phyloP scores from a whole-genome alignment of 2,329 filamentous ascomycete species.

The Claviceps sp. region DNA sequence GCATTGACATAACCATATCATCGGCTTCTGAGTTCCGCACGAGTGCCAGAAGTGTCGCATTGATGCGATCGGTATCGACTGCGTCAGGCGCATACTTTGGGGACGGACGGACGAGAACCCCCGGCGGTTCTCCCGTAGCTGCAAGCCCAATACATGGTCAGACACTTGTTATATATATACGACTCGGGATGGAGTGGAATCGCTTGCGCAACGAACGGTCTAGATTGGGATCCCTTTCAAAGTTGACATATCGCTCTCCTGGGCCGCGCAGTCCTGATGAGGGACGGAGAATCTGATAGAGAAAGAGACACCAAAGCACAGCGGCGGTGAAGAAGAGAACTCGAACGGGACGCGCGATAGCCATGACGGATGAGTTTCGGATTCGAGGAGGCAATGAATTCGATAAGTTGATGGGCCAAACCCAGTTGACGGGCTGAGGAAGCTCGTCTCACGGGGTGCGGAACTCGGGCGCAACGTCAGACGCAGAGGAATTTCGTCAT shows the following conservation, averaged over 20 bases:
- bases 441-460: not conserved
- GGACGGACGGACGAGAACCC: slow-evolving; percentile 57
- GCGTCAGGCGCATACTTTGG: slow-evolving; percentile 68
- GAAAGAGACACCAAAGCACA: slow-evolving; percentile 63
- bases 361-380: slow-evolving; percentile 41
- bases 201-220: slow-evolving; percentile 51
- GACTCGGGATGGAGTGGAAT: not conserved
- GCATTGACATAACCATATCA: slow-evolving; percentile 78
- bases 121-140: slow-evolving; percentile 78
- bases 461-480: not conserved
- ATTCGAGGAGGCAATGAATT: not conserved
- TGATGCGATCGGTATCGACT: slow-evolving; percentile 68
- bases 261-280: slow-evolving; percentile 30
- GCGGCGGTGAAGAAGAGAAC: slow-evolving; percentile 60
- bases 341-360: slow-evolving; percentile 72
- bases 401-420: not conserved
- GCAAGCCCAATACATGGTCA: slow-evolving; percentile 9
- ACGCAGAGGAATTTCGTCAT: not conserved
- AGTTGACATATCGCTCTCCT: slow-evolving; percentile 35
- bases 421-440: not conserved
- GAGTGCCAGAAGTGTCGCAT: slow-evolving; percentile 81
- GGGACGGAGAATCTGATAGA: slow-evolving; percentile 60
- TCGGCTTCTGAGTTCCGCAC: slow-evolving; percentile 84
- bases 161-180: not conserved
- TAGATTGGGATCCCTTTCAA: slow-evolving; percentile 70